phyloP scores from a whole-genome alignment of 2,329 filamentous ascomycete genomes.

The Talaromyces sp. region DNA sequence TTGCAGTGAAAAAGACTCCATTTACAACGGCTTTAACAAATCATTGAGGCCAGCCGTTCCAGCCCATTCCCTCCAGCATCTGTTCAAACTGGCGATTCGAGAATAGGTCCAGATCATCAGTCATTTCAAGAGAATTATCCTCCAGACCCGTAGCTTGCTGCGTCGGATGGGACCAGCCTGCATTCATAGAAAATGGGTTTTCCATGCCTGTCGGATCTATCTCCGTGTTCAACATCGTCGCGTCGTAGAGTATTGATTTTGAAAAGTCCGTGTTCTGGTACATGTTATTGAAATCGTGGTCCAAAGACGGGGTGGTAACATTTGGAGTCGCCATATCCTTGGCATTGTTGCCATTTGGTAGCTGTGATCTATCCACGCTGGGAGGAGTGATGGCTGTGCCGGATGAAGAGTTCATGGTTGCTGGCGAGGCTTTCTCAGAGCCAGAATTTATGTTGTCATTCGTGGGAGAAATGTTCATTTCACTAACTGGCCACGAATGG shows the following conservation, averaged over 20 bases:
- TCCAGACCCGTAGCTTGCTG: background rate
- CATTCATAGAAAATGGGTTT: constrained; percentile 20
- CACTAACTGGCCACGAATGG: constrained; percentile 16
- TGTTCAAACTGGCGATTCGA: constrained; percentile 32
- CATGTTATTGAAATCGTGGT: background rate
- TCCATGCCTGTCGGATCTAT: constrained; percentile 16
- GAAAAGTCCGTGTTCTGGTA: background rate
- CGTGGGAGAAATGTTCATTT: constrained; percentile 29
- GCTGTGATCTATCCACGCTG: constrained; percentile 19
- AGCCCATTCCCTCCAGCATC: constrained; percentile 20
- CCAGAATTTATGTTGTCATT: constrained; percentile 24
- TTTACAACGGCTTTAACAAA: background rate
- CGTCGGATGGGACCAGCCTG: constrained; percentile 24
- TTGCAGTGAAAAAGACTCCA: background rate
- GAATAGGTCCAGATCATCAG: constrained; percentile 19
- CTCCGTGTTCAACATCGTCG: constrained; percentile 8
- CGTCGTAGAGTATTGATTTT: constrained; percentile 5
- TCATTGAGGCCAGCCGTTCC: constrained; percentile 23
- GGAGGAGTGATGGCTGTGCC: constrained; percentile 29
- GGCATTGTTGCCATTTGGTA: background rate
- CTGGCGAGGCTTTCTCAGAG: constrained; percentile 31
- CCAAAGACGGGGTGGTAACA: background rate
- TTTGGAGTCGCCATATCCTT: background rate
- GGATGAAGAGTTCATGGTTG: constrained; percentile 31
- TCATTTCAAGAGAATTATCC: background rate